phyloP scores from a whole-genome alignment of 495 filamentous ascomycete species.

The Penicillium coffeae region DNA sequence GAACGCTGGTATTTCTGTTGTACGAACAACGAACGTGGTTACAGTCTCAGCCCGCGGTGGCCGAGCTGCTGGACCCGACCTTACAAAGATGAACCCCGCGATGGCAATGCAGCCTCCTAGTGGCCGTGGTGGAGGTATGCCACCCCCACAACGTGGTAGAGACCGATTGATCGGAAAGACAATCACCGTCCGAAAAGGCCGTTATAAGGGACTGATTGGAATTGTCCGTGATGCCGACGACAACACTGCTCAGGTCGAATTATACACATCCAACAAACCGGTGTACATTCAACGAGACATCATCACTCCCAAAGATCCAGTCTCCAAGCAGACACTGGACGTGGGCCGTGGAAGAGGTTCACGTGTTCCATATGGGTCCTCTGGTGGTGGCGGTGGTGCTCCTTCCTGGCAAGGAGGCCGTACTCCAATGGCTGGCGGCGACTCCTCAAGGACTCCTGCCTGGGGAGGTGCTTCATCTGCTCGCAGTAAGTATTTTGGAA shows the following conservation, averaged over 20 bases:
- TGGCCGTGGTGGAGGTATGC: conserved; percentile 51
- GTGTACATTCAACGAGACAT: conserved; percentile 75
- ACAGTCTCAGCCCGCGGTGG: conserved; percentile 92
- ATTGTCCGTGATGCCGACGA: conserved; percentile 93
- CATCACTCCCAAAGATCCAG: conserved; percentile 72
- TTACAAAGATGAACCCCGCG: conserved; percentile 90
- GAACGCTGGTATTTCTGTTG: conserved; percentile 86
- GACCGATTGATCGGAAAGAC: conserved; percentile 91
- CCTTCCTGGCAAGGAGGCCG: conserved; percentile 56
- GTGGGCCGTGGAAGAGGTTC: conserved; percentile 55
- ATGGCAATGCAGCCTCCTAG: conserved; percentile 54
- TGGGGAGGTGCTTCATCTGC: conserved; percentile 54
- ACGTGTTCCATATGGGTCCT: conserved; percentile 42
- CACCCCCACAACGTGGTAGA: conserved; percentile 73
- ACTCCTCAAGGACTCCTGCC: conserved; percentile 64
- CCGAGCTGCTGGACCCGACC: conserved; percentile 65
- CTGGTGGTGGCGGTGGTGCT: conserved; percentile 32
- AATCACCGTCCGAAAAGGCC: conserved; percentile 75
- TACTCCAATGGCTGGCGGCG: conserved; percentile 58
- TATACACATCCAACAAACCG: conserved; percentile 87
- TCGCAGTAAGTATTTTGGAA: conserved; percentile 48
- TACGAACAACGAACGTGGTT: conserved; percentile 76
- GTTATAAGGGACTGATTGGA: conserved; percentile 88
- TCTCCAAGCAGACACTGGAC: conserved; percentile 71
- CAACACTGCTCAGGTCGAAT: conserved; percentile 76